A percentile compares a stretch with the other conserved stretches of the same genome.
Evolutionary conservation across 371 early-diverging fungal genomes (phyloP).

Genomic region (Rhizopus arrhizus): DNA sequence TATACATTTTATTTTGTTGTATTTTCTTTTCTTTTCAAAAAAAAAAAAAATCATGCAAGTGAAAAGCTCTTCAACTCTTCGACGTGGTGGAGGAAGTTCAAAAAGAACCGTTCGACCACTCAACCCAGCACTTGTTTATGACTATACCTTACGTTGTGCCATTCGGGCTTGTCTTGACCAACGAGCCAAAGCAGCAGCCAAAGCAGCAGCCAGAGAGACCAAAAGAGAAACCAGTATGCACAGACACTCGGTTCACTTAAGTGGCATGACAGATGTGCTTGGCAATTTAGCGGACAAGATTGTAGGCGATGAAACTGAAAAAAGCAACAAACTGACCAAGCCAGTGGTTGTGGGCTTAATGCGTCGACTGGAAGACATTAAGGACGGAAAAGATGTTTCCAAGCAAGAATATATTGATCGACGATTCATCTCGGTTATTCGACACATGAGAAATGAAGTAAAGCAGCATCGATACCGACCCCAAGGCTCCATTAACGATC

Average conservation of each 20-base stretch:
- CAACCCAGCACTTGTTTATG: conserved; percentile 39
- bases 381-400: conserved; percentile 35
- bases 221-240: conserved; percentile 21
- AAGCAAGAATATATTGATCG: conserved; percentile 37
- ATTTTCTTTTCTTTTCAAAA: conserved; percentile 6
- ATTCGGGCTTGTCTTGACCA: conserved; percentile 42
- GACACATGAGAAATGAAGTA: conserved; percentile 30
- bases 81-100: conserved; percentile 32
- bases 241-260: conserved; percentile 35
- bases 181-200: conserved; percentile 3
- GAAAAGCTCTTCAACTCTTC: conserved; percentile 24
- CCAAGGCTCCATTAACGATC: conserved; percentile 40
- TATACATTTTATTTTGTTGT: conserved; percentile 12
- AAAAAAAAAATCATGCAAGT: conserved; percentile 15
- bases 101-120: conserved; percentile 29
- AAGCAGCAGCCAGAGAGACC: conserved; percentile 13
- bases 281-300: conserved; percentile 41
- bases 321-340: conserved; percentile 36
- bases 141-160: conserved; percentile 45
- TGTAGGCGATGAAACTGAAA: conserved; percentile 25
- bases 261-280: conserved; percentile 32
- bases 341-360: conserved; percentile 35
- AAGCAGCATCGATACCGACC: conserved; percentile 39
- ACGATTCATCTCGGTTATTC: conserved; percentile 28
- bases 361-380: conserved; percentile 40